Evolutionary conservation across 108 stramenopile genomes (phyloP).

Genomic region (Epipyxis sp.): DNA sequence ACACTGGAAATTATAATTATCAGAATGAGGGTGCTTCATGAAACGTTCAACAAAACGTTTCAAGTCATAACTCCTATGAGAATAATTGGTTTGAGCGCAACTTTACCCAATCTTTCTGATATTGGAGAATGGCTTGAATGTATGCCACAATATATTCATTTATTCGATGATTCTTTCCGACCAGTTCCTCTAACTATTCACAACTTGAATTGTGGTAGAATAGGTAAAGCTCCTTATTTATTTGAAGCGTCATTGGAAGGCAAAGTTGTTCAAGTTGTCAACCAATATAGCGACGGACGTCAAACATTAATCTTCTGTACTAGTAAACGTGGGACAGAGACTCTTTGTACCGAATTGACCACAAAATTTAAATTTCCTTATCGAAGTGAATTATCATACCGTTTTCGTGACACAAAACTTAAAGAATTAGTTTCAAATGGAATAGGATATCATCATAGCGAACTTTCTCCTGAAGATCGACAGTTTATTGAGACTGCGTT

Average conservation of each 20-base stretch:
- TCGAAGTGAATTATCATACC: neutral
- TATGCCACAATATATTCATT: conserved; percentile 61
- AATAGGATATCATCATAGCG: conserved; percentile 80
- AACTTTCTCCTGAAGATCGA: conserved; percentile 66
- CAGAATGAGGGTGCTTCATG: conserved; percentile 67
- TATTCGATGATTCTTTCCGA: conserved; percentile 77
- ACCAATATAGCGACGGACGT: conserved; percentile 62
- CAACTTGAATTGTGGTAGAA: no score
- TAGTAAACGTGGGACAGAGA: conserved; percentile 81
- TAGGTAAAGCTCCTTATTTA: conserved; percentile 67
- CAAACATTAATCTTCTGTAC: conserved; percentile 90
- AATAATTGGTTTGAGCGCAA: conserved; percentile 84
- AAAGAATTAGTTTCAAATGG: conserved; percentile 3
- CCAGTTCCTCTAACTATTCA: conserved; percentile 79
- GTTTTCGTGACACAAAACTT: conserved; percentile 7
- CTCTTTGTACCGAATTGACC: conserved; percentile 59
- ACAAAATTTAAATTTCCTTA: neutral
- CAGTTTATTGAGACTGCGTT: conserved; percentile 72
- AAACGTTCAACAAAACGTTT: neutral
- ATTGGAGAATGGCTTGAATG: conserved; percentile 79
- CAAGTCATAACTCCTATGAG: conserved; percentile 68
- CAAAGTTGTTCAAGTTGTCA: conserved; percentile 15
- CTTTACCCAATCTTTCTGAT: conserved; percentile 85
- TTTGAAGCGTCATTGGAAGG: conserved; percentile 70
- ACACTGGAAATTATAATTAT: conserved; percentile 79